These are phyloP conservation scores for Uromyces viciae-fabae DNA, from an alignment of 1,284 basidiomycete genomes.

Conservation along the genomic window DNA sequence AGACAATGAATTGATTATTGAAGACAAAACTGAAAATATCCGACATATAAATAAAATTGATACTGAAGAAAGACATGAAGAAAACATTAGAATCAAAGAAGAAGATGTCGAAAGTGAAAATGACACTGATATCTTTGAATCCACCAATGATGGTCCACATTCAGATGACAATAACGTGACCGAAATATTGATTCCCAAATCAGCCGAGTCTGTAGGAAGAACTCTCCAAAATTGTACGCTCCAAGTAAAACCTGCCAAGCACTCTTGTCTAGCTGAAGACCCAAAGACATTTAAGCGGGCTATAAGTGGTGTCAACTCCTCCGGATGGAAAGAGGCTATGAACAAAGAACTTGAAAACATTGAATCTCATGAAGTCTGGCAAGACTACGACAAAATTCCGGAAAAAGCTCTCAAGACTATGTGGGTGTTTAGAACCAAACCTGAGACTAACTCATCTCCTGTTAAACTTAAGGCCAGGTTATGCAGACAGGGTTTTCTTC, in stretches of 20 bases:
- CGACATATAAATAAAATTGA: no score
- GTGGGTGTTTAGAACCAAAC: conserved; percentile 57
- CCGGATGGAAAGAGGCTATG: neutral
- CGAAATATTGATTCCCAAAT: neutral
- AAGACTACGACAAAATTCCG: neutral
- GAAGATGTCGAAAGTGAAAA: no score
- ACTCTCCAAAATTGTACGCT: neutral
- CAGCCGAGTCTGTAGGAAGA: neutral
- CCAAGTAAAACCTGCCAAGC: neutral
- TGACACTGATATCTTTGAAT: no score
- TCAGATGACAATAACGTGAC: neutral
- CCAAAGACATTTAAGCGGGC: neutral
- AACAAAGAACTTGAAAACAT: neutral
- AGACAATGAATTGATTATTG: no score
- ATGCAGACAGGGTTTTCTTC: conserved; percentile 58
- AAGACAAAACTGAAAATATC: no score
- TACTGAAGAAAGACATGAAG: no score
- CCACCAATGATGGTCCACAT: no score
- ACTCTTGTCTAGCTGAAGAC: neutral
- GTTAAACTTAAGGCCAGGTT: conserved; percentile 56
- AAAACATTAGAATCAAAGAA: no score
- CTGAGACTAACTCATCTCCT: conserved; percentile 50
- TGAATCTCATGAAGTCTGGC: neutral
- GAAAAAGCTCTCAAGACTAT: conserved; percentile 48
- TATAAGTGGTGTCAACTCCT: neutral